Conservation (phyloP, 2,329 filamentous ascomycete genomes). For the Monosporascus sp. region DNA sequence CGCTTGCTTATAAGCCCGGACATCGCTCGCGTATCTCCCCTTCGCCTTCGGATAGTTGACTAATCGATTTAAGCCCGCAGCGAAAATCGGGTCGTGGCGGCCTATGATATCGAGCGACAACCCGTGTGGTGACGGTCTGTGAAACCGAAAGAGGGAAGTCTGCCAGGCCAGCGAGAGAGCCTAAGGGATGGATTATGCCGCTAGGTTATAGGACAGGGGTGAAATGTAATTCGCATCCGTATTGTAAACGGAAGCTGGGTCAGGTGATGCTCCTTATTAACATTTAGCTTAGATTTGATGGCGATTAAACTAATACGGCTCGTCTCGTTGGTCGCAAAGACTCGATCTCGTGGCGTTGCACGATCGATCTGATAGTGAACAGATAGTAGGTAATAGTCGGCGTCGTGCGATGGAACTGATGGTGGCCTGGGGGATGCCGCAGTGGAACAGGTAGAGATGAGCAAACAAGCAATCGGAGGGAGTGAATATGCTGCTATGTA, state of each 20-base stretch:
- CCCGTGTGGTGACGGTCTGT: not conserved
- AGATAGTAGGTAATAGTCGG: no score
- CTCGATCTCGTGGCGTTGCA: not conserved
- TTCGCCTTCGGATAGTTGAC: not conserved
- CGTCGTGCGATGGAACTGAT: no score
- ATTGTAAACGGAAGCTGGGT: not conserved
- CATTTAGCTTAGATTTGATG: not conserved
- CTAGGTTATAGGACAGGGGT: conserved; percentile 1
- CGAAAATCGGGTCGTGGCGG: not conserved
- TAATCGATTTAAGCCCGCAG: not conserved
- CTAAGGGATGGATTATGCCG: not conserved
- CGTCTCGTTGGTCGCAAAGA: not conserved
- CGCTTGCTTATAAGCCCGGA: conserved; percentile 80
- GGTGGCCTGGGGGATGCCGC: no score
- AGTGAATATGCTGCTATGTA: no score
- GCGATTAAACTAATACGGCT: not conserved
- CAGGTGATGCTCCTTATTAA: not conserved
- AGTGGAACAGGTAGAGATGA: no score
- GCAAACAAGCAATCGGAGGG: no score
- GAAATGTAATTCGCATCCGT: not conserved
- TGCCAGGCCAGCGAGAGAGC: not conserved
- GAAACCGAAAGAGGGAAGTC: not conserved
- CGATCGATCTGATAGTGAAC: not conserved
- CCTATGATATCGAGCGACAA: not conserved
- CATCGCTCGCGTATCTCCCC: conserved; percentile 42